phyloP scores from a whole-genome alignment of 2,329 filamentous ascomycete species.

The Tolypocladium ovalisporum region DNA sequence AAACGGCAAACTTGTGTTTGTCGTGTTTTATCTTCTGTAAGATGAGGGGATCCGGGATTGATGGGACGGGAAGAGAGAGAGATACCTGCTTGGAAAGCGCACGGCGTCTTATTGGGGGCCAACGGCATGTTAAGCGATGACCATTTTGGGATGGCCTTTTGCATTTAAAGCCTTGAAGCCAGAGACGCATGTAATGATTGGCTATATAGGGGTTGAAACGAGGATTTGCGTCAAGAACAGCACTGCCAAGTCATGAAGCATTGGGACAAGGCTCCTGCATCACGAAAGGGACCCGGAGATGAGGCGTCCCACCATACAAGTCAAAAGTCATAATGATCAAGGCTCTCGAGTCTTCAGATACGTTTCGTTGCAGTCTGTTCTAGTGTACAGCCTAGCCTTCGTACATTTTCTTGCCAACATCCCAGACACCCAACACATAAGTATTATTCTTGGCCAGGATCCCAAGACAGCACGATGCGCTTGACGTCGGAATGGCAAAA shows the following conservation, averaged over 20 bases:
- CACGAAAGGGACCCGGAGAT: neutral
- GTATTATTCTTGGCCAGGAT: neutral
- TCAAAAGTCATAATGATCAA: neutral
- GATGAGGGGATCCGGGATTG: too few relatives aligned
- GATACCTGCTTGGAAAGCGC: neutral
- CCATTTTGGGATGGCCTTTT: neutral
- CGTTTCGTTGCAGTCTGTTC: neutral
- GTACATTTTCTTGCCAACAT: neutral
- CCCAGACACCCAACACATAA: neutral
- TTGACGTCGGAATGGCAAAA: neutral
- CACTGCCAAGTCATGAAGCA: neutral
- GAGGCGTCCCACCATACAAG: neutral
- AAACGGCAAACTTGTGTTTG: neutral
- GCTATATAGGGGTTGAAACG: neutral
- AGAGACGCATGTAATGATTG: neutral
- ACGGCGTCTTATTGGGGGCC: neutral
- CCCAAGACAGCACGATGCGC: neutral
- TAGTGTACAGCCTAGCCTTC: neutral
- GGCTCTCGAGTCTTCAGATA: neutral
- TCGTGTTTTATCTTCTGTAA: too few relatives aligned
- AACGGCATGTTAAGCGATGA: neutral
- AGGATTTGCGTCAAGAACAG: neutral
- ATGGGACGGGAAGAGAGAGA: neutral
- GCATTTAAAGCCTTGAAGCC: neutral
- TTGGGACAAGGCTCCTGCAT: neutral